Evolutionary conservation across 23 red algal genomes (phyloP), one percentile per base, ranked within the genome.

Genomic region (Cyanidioschyzon merolae): DNA sequence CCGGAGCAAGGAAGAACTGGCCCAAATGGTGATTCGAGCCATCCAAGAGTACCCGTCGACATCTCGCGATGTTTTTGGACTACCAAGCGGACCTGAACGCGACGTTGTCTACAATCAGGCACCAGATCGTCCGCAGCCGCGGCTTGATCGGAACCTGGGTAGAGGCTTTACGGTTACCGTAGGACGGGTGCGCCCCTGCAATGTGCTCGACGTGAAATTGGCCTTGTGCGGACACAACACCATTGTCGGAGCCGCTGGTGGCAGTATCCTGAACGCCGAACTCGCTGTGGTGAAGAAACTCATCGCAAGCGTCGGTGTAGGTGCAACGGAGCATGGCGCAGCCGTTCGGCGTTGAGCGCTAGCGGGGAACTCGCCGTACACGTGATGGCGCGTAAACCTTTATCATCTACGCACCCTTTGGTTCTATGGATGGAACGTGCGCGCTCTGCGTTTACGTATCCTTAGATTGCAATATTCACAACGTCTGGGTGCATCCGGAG

Each of bases 151-250:
- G 37, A 90, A 86, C 67, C 39, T 83, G 25, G 50, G 58, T n/a
- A 27, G 29, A 38, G 83, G 92, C 34, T 96, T 82, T 59, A 96
- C 92, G 25, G 92, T 96, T 26, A 84, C 92, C 3, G 77, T 96
- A 32, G 92, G 92, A 27, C 83, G 92, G 25, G 92, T 90, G 2
- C 85, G 92, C 2, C 67, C 75, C 16, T 96, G 92, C 79, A 89
- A 85, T 59, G 80, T 96, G 31, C 77, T 88, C 34, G 92, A 96
- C 39, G 79, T 90, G 26, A 78, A 85, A 59, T 75, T 96, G 39
- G 92, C 88, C 1, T 45, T 87, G 12, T 83, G 90, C 77, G 92
- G 92, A 51, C 92, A 96, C 77, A 96, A 96, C 67, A 90, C 92
- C 1, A 84, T 96, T 80, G 77, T 96, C 18, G 92, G 92, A 21